Percentiles rank a stretch among this genome's conserved stretches.
phyloP scores from a whole-genome alignment of 495 filamentous ascomycete genomes.

The Usnea hakonensis region DNA sequence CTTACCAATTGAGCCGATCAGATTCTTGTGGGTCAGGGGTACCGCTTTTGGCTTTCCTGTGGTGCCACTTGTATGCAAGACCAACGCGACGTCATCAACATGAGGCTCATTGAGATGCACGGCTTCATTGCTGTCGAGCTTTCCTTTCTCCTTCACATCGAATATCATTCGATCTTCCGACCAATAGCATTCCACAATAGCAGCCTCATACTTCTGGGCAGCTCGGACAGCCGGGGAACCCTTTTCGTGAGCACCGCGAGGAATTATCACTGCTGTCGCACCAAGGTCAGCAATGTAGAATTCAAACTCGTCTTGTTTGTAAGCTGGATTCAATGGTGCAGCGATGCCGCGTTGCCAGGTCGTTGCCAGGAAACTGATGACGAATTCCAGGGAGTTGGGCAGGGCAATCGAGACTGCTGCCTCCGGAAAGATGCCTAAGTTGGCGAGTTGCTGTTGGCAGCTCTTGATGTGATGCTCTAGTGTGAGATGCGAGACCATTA shows the following conservation, averaged over 20 bases:
- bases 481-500: not conserved
- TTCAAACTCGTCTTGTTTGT: constrained; percentile 79
- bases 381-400: constrained; percentile 70
- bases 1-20: constrained; percentile 61
- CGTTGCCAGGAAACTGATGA: constrained; percentile 69
- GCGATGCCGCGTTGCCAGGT: constrained; percentile 69
- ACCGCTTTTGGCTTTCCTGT: constrained; percentile 74
- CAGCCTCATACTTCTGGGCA: constrained; percentile 63
- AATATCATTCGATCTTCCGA: constrained; percentile 55
- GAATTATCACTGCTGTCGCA: constrained; percentile 63
- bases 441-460: constrained; percentile 57
- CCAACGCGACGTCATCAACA: constrained; percentile 57
- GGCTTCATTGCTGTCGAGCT: constrained; percentile 46
- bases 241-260: constrained; percentile 55
- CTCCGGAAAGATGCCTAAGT: constrained; percentile 53
- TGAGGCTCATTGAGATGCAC: constrained; percentile 47
- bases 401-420: constrained; percentile 65
- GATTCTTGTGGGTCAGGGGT: constrained; percentile 70
- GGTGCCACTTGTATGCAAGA: constrained; percentile 67
- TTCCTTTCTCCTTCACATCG: constrained; percentile 62
- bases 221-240: constrained; percentile 61
- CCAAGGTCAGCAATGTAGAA: constrained; percentile 79
- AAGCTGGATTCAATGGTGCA: constrained; percentile 71
- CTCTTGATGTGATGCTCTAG: not conserved
- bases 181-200: constrained; percentile 74